Evolutionary conservation across 1,139 yeast genomes (phyloP).

Genomic region (Nakaseomyces bracarensis): DNA sequence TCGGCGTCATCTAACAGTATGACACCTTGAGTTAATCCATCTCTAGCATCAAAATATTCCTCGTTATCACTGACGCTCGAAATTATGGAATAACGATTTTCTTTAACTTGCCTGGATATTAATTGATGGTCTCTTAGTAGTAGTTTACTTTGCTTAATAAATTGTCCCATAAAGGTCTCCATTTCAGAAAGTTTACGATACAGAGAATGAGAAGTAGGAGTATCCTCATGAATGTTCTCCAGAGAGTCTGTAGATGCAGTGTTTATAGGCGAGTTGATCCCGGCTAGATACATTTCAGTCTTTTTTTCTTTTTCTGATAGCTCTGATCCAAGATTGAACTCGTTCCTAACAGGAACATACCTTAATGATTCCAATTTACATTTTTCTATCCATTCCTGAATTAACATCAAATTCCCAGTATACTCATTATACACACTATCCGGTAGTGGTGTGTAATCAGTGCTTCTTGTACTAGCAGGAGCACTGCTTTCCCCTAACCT

Average conservation of each 20-base stretch:
- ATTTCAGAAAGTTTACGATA: constrained; percentile 22
- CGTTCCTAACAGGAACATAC: constrained; percentile 11
- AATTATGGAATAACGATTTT: constrained; percentile 13
- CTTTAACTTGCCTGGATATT: constrained; percentile 13
- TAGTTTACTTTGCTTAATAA: constrained; percentile 19
- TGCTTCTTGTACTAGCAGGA: neutral
- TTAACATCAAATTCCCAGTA: constrained; percentile 14
- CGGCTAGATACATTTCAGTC: neutral
- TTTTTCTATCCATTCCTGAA: constrained; percentile 22
- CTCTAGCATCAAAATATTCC: constrained; percentile 32
- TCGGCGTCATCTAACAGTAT: constrained; percentile 30
- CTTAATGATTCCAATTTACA: constrained; percentile 22
- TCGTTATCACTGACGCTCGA: constrained; percentile 26
- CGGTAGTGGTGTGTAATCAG: constrained; percentile 15
- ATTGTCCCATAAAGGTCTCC: constrained; percentile 19
- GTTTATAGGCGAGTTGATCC: neutral
- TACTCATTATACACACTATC: constrained; percentile 18
- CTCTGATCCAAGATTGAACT: neutral
- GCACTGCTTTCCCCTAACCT: neutral
- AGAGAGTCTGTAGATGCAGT: constrained; percentile 13
- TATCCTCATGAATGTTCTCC: constrained; percentile 2
- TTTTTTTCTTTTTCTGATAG: neutral
- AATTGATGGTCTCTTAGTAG: constrained; percentile 16
- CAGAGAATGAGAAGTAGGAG: constrained; percentile 16
- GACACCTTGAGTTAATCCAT: constrained; percentile 24